These are phyloP conservation scores for Diutina ranongensis DNA, from an alignment of 1,139 yeast species.

Conservation along the genomic window DNA sequence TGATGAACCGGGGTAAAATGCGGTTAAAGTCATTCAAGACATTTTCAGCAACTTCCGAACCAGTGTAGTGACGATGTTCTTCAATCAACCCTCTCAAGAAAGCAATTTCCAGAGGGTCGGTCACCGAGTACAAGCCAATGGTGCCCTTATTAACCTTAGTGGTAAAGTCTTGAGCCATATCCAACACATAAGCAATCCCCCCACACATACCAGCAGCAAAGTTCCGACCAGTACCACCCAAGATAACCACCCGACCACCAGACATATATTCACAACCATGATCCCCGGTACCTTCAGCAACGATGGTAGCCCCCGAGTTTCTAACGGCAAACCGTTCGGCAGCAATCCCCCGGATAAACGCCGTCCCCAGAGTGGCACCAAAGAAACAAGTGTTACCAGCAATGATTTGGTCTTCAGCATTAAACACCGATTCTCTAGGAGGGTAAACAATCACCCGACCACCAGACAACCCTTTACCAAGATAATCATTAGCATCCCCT, in stretches of 20 bases:
- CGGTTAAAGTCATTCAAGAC: slow-evolving; percentile 81
- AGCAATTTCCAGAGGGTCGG: slow-evolving; percentile 89
- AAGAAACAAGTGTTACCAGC: slow-evolving; percentile 96
- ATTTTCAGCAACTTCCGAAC: slow-evolving; percentile 79
- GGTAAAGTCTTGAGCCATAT: slow-evolving; percentile 85
- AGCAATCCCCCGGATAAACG: slow-evolving; percentile 92
- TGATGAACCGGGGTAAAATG: slow-evolving; percentile 79
- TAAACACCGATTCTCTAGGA: slow-evolving; percentile 70
- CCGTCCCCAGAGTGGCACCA: slow-evolving; percentile 94
- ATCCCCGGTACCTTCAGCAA: slow-evolving; percentile 95
- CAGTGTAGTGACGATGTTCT: slow-evolving; percentile 92
- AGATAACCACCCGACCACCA: slow-evolving; percentile 93
- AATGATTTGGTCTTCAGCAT: slow-evolving; percentile 92
- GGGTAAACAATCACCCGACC: slow-evolving; percentile 91
- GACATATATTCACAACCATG: slow-evolving; percentile 99
- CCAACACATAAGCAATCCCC: slow-evolving; percentile 95
- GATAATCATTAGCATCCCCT: slow-evolving; percentile 97
- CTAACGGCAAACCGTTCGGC: slow-evolving; percentile 98
- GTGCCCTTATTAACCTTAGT: slow-evolving; percentile 73
- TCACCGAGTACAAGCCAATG: slow-evolving; percentile 65
- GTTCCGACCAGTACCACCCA: slow-evolving; percentile 87
- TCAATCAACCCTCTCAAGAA: slow-evolving; percentile 88
- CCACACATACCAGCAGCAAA: slow-evolving; percentile 99
- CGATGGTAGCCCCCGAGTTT: slow-evolving; percentile 96
- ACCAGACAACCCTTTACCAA: slow-evolving; percentile 95